phyloP scores from a whole-genome alignment of 352 stramenopile genomes.

The Phytophthora pseudosyringae region DNA sequence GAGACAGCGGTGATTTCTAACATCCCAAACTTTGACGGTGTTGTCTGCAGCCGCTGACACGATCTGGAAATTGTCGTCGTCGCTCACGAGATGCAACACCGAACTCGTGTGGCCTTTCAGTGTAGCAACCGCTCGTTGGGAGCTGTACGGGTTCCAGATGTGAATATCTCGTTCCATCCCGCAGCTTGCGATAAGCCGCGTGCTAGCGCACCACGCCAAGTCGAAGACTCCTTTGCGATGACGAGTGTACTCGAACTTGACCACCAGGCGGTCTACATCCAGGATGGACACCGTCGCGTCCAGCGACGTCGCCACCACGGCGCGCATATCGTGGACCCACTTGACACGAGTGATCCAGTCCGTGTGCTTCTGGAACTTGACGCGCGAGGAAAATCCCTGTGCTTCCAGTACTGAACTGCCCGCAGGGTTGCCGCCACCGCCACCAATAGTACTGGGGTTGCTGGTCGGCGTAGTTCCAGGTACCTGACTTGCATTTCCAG shows the following conservation, averaged over 20 bases:
- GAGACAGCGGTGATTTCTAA: constrained; percentile 79
- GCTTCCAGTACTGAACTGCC: constrained; percentile 63
- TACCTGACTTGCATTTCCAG: constrained; percentile 21
- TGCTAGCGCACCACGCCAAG: constrained; percentile 76
- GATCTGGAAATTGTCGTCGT: constrained; percentile 88
- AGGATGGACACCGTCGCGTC: constrained; percentile 86
- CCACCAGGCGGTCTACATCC: constrained; percentile 76
- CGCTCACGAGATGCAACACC: constrained; percentile 76
- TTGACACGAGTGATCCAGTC: constrained; percentile 88
- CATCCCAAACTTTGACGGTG: constrained; percentile 87
- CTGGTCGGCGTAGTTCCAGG: constrained; percentile 20
- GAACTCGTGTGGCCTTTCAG: constrained; percentile 78
- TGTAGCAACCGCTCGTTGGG: constrained; percentile 73
- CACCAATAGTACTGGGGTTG: constrained; percentile 23
- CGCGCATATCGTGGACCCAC: constrained; percentile 84
- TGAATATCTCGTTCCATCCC: constrained; percentile 88
- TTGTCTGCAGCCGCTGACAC: constrained; percentile 86
- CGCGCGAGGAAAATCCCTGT: constrained; percentile 67
- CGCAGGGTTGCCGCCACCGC: constrained; percentile 38
- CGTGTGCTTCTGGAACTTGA: constrained; percentile 84
- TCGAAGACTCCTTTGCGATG: constrained; percentile 89
- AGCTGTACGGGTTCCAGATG: constrained; percentile 92
- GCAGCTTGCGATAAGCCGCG: constrained; percentile 80
- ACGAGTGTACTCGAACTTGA: constrained; percentile 86
- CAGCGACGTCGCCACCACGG: constrained; percentile 78